Percentiles rank a stretch among this genome's conserved stretches.
Conservation (phyloP, 2,329 filamentous ascomycete genomes). For the Tolypocladium capitatum region DNA sequence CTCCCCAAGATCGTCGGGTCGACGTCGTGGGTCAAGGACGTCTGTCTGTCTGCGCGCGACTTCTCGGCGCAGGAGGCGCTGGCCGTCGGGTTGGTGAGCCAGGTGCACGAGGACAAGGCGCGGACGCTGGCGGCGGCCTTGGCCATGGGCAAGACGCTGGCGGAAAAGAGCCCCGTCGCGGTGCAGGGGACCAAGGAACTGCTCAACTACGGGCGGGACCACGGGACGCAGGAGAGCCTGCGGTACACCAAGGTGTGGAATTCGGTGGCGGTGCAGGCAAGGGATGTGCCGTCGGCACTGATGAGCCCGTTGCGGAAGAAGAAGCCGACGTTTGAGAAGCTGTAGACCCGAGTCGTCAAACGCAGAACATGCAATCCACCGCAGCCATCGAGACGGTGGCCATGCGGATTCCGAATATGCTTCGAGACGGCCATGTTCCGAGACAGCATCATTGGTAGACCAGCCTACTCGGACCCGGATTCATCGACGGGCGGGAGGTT, state of each 20-base stretch:
- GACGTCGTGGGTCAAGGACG: conserved; percentile 67
- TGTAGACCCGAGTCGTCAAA: conserved; percentile 32
- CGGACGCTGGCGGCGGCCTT: conserved; percentile 49
- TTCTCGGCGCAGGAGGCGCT: conserved; percentile 59
- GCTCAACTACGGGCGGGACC: conserved; percentile 68
- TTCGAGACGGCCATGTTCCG: too few relatives aligned
- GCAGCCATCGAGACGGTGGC: neutral
- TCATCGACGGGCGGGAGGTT: conserved; percentile 38
- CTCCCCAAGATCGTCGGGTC: conserved; percentile 62
- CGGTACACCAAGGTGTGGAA: conserved; percentile 86
- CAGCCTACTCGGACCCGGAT: conserved; percentile 33
- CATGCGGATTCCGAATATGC: too few relatives aligned
- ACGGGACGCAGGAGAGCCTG: conserved; percentile 63
- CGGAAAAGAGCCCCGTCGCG: conserved; percentile 74
- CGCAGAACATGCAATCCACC: neutral
- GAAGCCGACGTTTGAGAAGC: conserved; percentile 72
- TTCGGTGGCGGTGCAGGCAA: conserved; percentile 64
- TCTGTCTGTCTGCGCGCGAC: conserved; percentile 56
- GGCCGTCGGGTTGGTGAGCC: conserved; percentile 55
- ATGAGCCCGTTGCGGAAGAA: conserved; percentile 65
- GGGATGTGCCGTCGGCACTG: conserved; percentile 63
- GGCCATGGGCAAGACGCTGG: conserved; percentile 51
- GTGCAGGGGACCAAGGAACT: conserved; percentile 81
- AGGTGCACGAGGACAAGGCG: conserved; percentile 49
- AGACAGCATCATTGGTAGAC: too few relatives aligned